Base-by-base conservation (phyloP, 805 yeast species). In the Candida ortonii region DNA sequence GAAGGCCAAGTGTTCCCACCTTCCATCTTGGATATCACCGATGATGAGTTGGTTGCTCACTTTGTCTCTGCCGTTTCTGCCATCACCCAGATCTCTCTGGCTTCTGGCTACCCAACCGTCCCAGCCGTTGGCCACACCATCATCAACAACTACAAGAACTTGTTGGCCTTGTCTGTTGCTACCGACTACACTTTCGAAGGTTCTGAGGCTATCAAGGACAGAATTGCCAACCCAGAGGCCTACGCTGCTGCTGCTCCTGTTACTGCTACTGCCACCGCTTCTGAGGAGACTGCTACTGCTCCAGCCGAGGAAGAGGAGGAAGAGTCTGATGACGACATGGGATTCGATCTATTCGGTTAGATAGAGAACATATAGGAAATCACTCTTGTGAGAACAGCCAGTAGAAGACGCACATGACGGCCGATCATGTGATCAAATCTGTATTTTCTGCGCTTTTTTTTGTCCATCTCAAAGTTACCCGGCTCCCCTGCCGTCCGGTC, bases 201-300 rank as follows among this genome's bases (percentile, higher is more conserved):
- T 71, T 85, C 96, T 57, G 99, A 89, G 79, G 89, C 90, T 56
- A 82, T 93, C 78, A 87, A 87, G 84, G 99, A 93, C 84, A 86
- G 97, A 78, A 78, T 93, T 63, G 97, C 96, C 70, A 90, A 93
- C 94, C 99, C 99, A 70, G 97, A 93, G 52, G 96, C 96, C 70
- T 93, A 90, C 75, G 98, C 97, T 67, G 83, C 97, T 64, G 94
- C 96, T 73, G 97, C 97, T 62, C 96, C 97, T 61, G 96, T 73
- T 67, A 96, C 96, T 61, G 83, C 84, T 65, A 86, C 94, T 58
- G 78, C 85, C 59, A 57, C 74, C 46, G 58, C 76, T 47, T 60
- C 71, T 49, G 72, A 68, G 43, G 80, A 75, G 47, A 83, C 76
- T 45, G 84, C 72, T 43, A 86, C 74, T 49, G 88, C 73, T 41